phyloP scores from a whole-genome alignment of 169 alveolate genomes.

The Plasmodium chabaudi region DNA sequence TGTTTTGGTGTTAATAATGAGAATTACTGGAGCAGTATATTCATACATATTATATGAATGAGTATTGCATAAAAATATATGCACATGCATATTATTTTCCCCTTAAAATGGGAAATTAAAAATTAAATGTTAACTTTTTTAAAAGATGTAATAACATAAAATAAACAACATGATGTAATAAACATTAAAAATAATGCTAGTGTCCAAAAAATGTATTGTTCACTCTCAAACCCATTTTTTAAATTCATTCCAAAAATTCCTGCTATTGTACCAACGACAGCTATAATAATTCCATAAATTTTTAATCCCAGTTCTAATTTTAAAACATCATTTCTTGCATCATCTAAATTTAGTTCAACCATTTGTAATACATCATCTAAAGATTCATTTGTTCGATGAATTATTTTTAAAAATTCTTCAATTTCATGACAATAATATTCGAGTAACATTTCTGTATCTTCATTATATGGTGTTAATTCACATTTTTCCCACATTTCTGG shows the following conservation, averaged over 20 bases:
- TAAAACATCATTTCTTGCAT: slow-evolving; percentile 84
- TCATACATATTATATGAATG: too few relatives aligned
- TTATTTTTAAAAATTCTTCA: slow-evolving; percentile 82
- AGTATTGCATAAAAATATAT: too few relatives aligned
- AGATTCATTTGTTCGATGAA: slow-evolving; percentile 81
- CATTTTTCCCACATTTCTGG: slow-evolving; percentile 84
- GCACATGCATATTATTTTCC: too few relatives aligned
- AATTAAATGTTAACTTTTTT: slow-evolving; percentile 46
- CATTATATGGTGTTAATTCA: slow-evolving; percentile 77
- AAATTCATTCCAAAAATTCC: slow-evolving; percentile 89
- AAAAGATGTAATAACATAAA: slow-evolving; percentile 48
- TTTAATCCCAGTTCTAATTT: slow-evolving; percentile 87
- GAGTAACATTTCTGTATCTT: slow-evolving; percentile 84
- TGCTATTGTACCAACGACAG: slow-evolving; percentile 86
- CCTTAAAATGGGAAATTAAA: not conserved
- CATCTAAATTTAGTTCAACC: slow-evolving; percentile 86
- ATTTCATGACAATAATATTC: slow-evolving; percentile 88
- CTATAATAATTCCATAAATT: slow-evolving; percentile 83
- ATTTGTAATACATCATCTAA: slow-evolving; percentile 87
- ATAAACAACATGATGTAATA: slow-evolving; percentile 70
- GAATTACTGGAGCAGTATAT: too few relatives aligned
- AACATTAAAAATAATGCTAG: slow-evolving; percentile 81
- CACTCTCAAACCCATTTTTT: slow-evolving; percentile 83
- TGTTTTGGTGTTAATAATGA: too few relatives aligned
- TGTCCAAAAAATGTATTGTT: slow-evolving; percentile 81